Evolutionary conservation across 768 basidiomycete species (phyloP), one percentile per base, ranked within the genome.

Genomic region (Mycena vitilis): DNA sequence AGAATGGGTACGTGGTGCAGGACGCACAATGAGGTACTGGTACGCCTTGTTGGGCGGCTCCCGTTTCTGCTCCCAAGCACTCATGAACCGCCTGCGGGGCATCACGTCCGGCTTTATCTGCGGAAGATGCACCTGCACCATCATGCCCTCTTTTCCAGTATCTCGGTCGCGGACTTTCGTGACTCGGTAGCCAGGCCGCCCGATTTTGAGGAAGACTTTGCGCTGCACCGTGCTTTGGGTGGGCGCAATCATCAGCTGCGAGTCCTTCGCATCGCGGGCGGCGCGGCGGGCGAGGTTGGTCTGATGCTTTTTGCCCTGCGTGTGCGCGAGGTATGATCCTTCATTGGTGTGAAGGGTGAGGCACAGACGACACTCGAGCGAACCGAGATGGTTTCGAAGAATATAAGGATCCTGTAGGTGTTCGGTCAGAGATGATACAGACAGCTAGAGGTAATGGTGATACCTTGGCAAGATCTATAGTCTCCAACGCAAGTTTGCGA

Each of bases 221-320:
- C 94, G 90, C 75, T 93, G 94, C 22, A 99, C 86, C 62, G 82
- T 89, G 73, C 86, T 89, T 80, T 92, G 92, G 2, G 91, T 81
- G 10, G 94, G 94, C 9, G 94, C 92, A 70, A 97, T 91, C 87
- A 94, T 95, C 71, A 97, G 81, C 76, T 94, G 91, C 0, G 92
- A 90, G 76, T 98, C 98, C 77, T 98, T 98, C 54, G 95, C 93
- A 85, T 99, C 98, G 71, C 91, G 90, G n/a, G 97, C 97, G 0
- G 98, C 98, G 72, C 98, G 92, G 47, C 98, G 89, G 16, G 98
- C 98, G 59, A 99, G 89, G 78, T 99, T 99, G 5, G 96, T 99
- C 78, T 99, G 98, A 78, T 99, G 98, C 78, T 99, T 99, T 84
- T 99, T 99, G 23, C 98, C 98, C 83, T 99, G 98, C 0, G 98